Base-by-base conservation (phyloP, 2,329 filamentous ascomycete genomes). In the Hawksworthiomyces lignivorus region DNA sequence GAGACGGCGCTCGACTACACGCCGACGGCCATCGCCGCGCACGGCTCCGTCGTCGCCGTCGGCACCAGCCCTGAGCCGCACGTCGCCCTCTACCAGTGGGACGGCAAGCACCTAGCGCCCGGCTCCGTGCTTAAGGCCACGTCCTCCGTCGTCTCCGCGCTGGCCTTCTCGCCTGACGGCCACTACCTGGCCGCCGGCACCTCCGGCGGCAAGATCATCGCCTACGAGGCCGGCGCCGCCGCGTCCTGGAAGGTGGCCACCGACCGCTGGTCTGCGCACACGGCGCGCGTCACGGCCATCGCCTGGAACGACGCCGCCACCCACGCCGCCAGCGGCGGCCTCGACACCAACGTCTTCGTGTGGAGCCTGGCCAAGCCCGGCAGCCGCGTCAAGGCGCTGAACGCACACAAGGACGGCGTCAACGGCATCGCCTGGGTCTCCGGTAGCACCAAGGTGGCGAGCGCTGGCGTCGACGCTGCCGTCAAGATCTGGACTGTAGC, bases 371-470 rank as follows among this genome's bases (percentile, higher is more conserved):
- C 68, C 29, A 85, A 87, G 58, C 90, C 90, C 1, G 88, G 87
- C 3, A 85, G 85, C 62, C 76, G 90, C 52, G 76, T 94, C 52
- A 90, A 92, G 68, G 82, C 80, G 12, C 65, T 80, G 18, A 94
- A 95, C 57, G 88, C 90, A 37, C 92, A 98, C 67, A 96, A 96
- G 66, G 92, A 97, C 57, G 92, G 92, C 9, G 88, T 97, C 15
- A 87, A 84, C 52, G 90, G 86, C 14, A 83, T 97, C 14, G 75
- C 75, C 11, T 98, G 90, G 69, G 72, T 86, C 12, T 73, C 72
- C 21, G 77, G 74, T 8, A 70, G 70, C 44, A 62, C 62, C 15
- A 86, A 76, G 64, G 72, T 97, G 37, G 80, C 85, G 9, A 94
- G 83, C 52, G 78, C 79, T 5, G 92, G 92, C 34, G 85, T 82